Conservation (phyloP, 2,329 filamentous ascomycete species). For the Rhynchosporium agropyri region DNA sequence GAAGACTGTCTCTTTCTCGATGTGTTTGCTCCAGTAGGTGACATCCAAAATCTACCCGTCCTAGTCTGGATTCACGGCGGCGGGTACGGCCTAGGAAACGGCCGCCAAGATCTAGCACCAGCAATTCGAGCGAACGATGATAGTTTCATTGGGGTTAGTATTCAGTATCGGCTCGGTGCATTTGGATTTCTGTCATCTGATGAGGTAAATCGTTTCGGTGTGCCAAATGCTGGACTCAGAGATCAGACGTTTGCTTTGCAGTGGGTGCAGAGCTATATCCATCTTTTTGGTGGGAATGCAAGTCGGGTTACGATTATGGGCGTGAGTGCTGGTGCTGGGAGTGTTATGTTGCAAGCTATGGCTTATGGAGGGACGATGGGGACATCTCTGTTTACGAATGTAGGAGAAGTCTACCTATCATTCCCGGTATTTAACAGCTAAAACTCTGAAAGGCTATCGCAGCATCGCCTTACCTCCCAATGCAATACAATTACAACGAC, state of each 20-base stretch:
- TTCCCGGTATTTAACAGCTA: not conserved
- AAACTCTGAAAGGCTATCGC: conserved; percentile 33
- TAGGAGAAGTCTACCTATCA: conserved; percentile 3
- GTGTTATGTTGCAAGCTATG: conserved; percentile 57
- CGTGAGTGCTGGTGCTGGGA: conserved; percentile 54
- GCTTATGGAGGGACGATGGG: conserved; percentile 47
- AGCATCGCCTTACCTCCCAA: conserved; percentile 54
- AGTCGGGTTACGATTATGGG: conserved; percentile 52
- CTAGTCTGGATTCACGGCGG: conserved; percentile 55
- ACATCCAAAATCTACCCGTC: conserved; percentile 47
- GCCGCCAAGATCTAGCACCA: conserved; percentile 42
- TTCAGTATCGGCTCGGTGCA: conserved; percentile 52
- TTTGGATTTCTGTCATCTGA: conserved; percentile 39
- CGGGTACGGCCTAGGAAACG: conserved; percentile 48
- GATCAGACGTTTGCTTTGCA: conserved; percentile 58
- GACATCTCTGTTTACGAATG: conserved; percentile 29
- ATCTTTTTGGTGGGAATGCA: conserved; percentile 56
- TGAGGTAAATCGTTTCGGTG: conserved; percentile 43
- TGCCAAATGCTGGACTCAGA: conserved; percentile 52
- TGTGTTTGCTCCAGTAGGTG: conserved; percentile 46
- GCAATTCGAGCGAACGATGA: conserved; percentile 52
- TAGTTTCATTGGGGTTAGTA: conserved; percentile 51
- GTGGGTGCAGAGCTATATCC: conserved; percentile 57
- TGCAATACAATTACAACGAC: conserved; percentile 53
- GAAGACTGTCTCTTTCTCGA: conserved; percentile 49